Evolutionary conservation across 1,139 yeast species (phyloP).

Genomic region (Schwanniomyces etchellsii): DNA sequence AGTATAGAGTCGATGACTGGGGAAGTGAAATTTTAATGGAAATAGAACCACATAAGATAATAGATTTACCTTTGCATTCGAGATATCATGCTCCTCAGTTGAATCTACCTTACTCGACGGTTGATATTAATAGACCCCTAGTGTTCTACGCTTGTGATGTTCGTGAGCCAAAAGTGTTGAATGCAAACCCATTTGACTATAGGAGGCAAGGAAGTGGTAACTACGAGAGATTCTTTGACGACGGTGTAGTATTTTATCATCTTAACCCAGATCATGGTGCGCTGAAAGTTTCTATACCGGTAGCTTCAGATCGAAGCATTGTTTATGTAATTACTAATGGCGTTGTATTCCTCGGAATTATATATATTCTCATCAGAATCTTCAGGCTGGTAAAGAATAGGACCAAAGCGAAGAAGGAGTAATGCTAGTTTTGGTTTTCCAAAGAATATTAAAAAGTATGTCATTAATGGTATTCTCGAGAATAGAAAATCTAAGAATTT

Average conservation of each 20-base stretch:
- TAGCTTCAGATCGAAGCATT: conserved; percentile 10
- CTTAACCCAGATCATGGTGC: conserved; percentile 8
- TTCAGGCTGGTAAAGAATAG: no score
- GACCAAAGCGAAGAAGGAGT: no score
- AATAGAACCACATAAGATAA: conserved; percentile 1
- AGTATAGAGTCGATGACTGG: conserved; percentile 33
- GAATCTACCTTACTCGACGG: conserved; percentile 1
- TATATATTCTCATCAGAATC: neutral
- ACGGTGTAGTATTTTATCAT: conserved; percentile 39
- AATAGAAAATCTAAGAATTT: no score
- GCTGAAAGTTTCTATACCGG: conserved; percentile 15
- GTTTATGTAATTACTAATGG: neutral
- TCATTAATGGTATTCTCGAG: no score
- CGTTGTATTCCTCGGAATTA: neutral
- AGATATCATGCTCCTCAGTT: conserved; percentile 30
- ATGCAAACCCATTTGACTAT: conserved; percentile 35
- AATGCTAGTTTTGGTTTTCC: no score
- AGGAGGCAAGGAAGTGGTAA: conserved; percentile 26
- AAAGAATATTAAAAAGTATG: no score
- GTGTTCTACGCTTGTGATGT: conserved; percentile 32
- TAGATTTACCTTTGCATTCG: conserved; percentile 27
- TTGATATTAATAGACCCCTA: conserved; percentile 16
- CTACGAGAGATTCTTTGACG: conserved; percentile 34
- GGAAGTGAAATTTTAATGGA: conserved; percentile 36
- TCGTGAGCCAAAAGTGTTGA: conserved; percentile 21